Percentiles rank a stretch among this genome's conserved stretches.
These are phyloP conservation scores for Eurotiales sp. DNA, from an alignment of 2,329 filamentous ascomycete genomes.

Conservation along the genomic window DNA sequence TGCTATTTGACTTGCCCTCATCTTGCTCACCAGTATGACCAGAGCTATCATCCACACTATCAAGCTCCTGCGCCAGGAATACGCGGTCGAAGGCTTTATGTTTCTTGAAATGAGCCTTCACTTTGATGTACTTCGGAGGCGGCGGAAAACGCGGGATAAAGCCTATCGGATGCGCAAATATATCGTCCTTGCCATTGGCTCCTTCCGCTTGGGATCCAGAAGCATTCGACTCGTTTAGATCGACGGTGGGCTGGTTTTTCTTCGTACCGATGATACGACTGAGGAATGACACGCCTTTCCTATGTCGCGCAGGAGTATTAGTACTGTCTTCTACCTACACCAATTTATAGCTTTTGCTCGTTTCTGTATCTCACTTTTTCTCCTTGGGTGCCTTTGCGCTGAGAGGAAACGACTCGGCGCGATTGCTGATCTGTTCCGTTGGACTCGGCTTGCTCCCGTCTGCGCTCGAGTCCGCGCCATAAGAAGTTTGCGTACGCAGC, in stretches of 20 bases:
- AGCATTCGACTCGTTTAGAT: conserved; percentile 52
- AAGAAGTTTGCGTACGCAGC: conserved; percentile 33
- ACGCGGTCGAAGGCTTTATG: conserved; percentile 76
- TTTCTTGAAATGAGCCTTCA: conserved; percentile 76
- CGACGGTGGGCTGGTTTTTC: conserved; percentile 53
- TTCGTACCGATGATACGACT: conserved; percentile 76
- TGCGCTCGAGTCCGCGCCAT: conserved; percentile 39
- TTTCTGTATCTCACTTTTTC: conserved; percentile 53
- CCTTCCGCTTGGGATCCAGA: conserved; percentile 68
- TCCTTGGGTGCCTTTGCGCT: conserved; percentile 48
- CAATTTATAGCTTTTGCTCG: neutral
- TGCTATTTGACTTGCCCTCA: conserved; percentile 25
- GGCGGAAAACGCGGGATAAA: conserved; percentile 86
- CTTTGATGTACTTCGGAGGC: conserved; percentile 85
- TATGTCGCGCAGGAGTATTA: conserved; percentile 39
- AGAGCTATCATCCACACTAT: conserved; percentile 49
- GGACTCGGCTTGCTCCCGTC: conserved; percentile 21
- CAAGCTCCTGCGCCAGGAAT: conserved; percentile 89
- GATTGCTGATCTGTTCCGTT: conserved; percentile 27
- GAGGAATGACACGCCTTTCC: conserved; percentile 85
- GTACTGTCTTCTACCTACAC: conserved; percentile 16
- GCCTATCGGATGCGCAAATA: conserved; percentile 75
- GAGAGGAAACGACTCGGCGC: conserved; percentile 27
- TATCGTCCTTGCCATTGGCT: conserved; percentile 58
- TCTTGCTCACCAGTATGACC: conserved; percentile 26